Percentiles rank a stretch among this genome's conserved stretches.
phyloP scores from a whole-genome alignment of 139 green algal genomes.

The Nannochloris sp. region DNA sequence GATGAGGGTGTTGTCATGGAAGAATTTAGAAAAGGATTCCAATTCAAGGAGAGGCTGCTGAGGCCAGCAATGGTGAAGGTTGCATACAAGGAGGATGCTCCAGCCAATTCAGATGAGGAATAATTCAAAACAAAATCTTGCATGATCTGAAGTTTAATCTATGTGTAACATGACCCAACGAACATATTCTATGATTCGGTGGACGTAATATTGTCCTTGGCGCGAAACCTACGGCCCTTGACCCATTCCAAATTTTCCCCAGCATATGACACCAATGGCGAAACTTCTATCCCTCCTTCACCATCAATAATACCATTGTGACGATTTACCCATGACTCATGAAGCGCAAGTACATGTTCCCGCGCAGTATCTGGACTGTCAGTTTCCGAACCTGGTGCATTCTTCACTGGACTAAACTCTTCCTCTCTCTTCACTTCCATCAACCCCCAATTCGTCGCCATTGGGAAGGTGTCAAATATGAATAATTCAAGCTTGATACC shows the following conservation, averaged over 20 bases:
- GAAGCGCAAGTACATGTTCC: conserved; percentile 54
- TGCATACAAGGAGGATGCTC: conserved; percentile 11
- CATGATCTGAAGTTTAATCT: neutral
- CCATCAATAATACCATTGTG: conserved; percentile 29
- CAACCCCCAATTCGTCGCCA: conserved; percentile 36
- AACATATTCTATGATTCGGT: neutral
- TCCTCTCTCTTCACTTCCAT: conserved; percentile 53
- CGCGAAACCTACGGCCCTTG: conserved; percentile 11
- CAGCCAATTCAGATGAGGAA: neutral
- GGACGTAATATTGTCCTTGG: neutral
- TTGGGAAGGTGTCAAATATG: conserved; percentile 91
- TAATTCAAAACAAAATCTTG: neutral
- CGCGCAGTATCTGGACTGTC: conserved; percentile 83
- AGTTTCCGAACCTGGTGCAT: conserved; percentile 44
- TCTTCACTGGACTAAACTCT: conserved; percentile 90
- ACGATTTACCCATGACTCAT: conserved; percentile 43
- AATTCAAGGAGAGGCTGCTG: conserved; percentile 74
- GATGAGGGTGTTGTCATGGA: conserved; percentile 73
- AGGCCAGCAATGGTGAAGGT: conserved; percentile 97
- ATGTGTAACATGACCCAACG: neutral
- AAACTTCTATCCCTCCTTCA: conserved; percentile 57
- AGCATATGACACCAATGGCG: conserved; percentile 56
- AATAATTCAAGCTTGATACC: conserved; percentile 94
- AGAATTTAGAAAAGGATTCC: conserved; percentile 94
- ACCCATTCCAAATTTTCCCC: conserved; percentile 58